Base-by-base conservation (phyloP, 352 stramenopile genomes). In the Paralagenidium karlingii region DNA sequence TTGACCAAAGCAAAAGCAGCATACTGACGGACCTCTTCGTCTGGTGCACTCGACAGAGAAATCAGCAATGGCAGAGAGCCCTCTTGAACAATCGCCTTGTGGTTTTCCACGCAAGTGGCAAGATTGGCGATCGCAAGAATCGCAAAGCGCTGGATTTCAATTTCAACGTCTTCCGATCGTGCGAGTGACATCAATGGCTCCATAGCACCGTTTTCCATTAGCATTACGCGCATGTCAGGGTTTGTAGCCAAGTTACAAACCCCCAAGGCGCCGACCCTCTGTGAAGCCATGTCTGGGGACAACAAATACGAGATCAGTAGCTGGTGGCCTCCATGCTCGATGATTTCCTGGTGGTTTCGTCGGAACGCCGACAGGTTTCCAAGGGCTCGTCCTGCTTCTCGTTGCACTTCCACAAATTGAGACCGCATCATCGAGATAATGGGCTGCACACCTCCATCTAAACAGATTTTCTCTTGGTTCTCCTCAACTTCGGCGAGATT, bases 241-340 rank as follows among this genome's bases (percentile, higher is more conserved):
- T 96, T 94, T 12, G 91, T 97, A 21, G 85, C 85, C 10, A 98
- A 51, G 55, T 98, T 98, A 28, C 89, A 93, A 45, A 98, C 88
- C 1, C 94, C 93, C 16, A 98, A 70, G 1, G 90, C 67, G 0
- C 90, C 93, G 1, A 97, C 87, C 31, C 87, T 68, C 49, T 97
- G 89, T 13, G 82, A 97, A 2, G 75, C 77, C 60, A 91, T 94
- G 56, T 98, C 93, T 7, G 91, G 87, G 5, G 87, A 97, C 20
- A 97, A 52, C 22, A 98, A 49, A 51, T 96, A 98, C 26, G 91
- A 98, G 41, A 97, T 95, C 3, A 98, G 57, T 15, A 98, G 55
- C 41, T 97, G 78, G 44, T 98, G 93, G 1, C 89, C 94, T 12
- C 83, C 86, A 25, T 80, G 69, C 20, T 94, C 67, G 24, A 98